Percentiles rank a stretch among this genome's conserved stretches.
phyloP scores from a whole-genome alignment of 176 grass and related monocot species.

The Leersia perrieri region DNA sequence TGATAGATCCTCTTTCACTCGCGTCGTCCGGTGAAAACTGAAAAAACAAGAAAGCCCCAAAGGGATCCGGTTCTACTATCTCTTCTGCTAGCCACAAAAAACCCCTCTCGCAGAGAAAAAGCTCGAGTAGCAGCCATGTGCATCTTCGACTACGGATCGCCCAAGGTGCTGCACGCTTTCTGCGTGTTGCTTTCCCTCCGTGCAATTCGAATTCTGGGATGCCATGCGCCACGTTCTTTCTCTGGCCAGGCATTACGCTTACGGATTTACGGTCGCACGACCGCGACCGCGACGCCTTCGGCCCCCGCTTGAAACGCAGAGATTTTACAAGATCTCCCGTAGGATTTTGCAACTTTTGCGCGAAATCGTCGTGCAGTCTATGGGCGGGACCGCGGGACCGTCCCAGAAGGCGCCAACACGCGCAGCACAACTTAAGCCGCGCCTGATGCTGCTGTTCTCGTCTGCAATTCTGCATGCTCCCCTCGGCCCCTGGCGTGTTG shows the following conservation, averaged over 20 bases:
- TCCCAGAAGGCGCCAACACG: not conserved
- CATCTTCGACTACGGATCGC: not conserved
- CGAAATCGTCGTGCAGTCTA: not conserved
- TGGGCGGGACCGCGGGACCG: not conserved
- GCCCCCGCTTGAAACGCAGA: not conserved
- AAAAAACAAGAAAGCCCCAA: not conserved
- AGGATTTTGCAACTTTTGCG: not conserved
- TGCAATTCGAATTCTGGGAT: conserved; percentile 29
- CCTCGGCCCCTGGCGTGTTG: not conserved
- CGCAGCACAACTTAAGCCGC: not conserved
- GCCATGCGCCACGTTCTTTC: conserved; percentile 1
- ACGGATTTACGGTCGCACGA: not conserved
- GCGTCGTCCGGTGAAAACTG: not conserved
- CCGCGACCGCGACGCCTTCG: not conserved
- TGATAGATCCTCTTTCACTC: not conserved
- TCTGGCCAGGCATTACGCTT: not conserved
- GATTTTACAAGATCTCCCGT: not conserved
- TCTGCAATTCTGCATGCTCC: not conserved
- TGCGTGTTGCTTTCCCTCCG: conserved; percentile 6
- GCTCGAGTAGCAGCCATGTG: not conserved
- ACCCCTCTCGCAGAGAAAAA: not conserved
- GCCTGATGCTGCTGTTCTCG: not conserved
- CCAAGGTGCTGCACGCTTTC: conserved; percentile 14
- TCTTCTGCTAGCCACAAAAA: conserved; percentile 6
- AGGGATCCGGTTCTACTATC: conserved; percentile 24